Evolutionary conservation across 805 yeast genomes (phyloP).

Genomic region (Yamadazyma nakazawae): DNA sequence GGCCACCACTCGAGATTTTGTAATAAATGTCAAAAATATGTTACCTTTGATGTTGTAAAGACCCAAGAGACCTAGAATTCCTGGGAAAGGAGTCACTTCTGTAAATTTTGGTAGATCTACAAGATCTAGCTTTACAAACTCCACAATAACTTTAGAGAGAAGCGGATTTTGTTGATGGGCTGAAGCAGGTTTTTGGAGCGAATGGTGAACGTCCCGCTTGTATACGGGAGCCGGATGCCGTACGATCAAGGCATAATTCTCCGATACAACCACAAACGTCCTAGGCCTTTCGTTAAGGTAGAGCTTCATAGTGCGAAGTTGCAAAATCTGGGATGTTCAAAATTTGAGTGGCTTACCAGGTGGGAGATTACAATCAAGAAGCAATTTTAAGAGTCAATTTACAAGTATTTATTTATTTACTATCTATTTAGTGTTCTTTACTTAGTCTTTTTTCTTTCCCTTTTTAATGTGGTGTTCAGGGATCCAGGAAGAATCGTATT

Average conservation of each 20-base stretch:
- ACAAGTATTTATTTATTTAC: neutral
- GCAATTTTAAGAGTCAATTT: no score
- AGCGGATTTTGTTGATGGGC: neutral
- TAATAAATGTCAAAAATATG: constrained; percentile 56
- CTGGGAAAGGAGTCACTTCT: constrained; percentile 38
- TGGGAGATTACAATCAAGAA: no score
- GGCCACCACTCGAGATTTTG: constrained; percentile 54
- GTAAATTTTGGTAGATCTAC: constrained; percentile 39
- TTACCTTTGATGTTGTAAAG: constrained; percentile 51
- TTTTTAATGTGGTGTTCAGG: constrained; percentile 52
- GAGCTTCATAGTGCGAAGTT: constrained; percentile 47
- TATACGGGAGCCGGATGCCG: constrained; percentile 43
- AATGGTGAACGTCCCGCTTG: constrained; percentile 4
- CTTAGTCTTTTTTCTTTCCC: constrained; percentile 24
- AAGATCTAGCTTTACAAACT: constrained; percentile 44
- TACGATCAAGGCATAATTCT: constrained; percentile 57
- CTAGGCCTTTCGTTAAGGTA: constrained; percentile 64
- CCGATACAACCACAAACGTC: constrained; percentile 61
- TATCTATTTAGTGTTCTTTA: neutral
- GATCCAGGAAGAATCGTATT: constrained; percentile 52
- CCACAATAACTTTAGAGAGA: constrained; percentile 42
- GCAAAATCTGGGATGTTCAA: neutral
- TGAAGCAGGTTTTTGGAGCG: constrained; percentile 1
- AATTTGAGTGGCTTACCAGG: no score
- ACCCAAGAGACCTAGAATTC: constrained; percentile 58